Base-by-base conservation (phyloP, 2,329 filamentous ascomycete genomes). In the Pestalotiopsis fici region DNA sequence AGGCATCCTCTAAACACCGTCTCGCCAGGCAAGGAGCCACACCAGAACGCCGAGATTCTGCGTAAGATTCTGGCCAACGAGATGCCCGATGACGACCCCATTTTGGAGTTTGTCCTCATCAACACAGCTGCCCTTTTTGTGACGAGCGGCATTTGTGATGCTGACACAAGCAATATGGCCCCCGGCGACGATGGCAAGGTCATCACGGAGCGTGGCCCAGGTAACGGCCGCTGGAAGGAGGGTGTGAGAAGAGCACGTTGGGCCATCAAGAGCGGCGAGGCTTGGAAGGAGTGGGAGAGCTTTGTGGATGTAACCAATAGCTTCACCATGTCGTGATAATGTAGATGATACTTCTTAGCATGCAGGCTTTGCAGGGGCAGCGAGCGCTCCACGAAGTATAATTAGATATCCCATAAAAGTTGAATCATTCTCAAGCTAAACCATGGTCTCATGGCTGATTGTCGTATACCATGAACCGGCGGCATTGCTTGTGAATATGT, bases 91-190 rank as follows among this genome's bases (percentile, higher is more conserved):
- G 89, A 97, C 72, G 89, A 97, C 73, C 94, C 96, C 0, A 93
- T 99, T 64, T 80, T 98, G 69, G 91, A 97, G 76, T 99, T 99
- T 76, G 94, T 99, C 23, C 86, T 98, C 64, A 92, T 98, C 81
- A 99, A 99, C 76, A 93, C 95, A 1, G 95, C 95, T 0, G 93
- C 94, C 1, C 82, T 99, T 64, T 87, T 99, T 65, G 95, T 97
- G 0, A 87, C 92, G 3, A 91, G 93, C 2, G 96, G 96, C 3
- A 85, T 97, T 39, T 97, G 94, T 76, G 95, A 98, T 71, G 89
- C 91, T 0, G 92, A 97, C 67, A 86, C 85, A 35, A 97, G 93
- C 76, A 82, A 88, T 75, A 93, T 97, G 92, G 93, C 93, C 0
- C 82, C 86, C 59, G 93, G 91, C 1, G 93, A 97, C 74, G 92